Evolutionary conservation across 140 eudicot species (phyloP).

Genomic region (Anethum foeniculum): DNA sequence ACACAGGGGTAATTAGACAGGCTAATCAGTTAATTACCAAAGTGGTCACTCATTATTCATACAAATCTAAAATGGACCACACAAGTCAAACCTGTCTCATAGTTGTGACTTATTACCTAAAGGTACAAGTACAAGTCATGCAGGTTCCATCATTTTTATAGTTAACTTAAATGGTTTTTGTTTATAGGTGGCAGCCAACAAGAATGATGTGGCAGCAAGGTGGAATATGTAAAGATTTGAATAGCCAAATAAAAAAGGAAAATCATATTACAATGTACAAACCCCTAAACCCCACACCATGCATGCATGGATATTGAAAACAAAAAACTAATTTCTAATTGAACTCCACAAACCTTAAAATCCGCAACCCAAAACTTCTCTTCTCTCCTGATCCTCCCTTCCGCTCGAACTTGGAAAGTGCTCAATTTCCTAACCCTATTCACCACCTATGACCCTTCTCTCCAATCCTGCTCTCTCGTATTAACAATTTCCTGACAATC

Average conservation of each 20-base stretch:
- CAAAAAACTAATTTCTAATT: too few species aligned
- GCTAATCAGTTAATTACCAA: background rate
- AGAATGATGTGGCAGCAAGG: background rate
- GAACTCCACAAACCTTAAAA: conserved; percentile 26
- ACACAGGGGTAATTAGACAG: background rate
- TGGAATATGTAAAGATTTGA: background rate
- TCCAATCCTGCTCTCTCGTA: conserved; percentile 59
- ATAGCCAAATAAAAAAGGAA: background rate
- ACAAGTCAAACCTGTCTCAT: background rate
- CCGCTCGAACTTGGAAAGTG: conserved; percentile 61
- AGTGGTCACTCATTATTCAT: background rate
- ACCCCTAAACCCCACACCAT: background rate
- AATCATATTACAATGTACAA: too few species aligned
- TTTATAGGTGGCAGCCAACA: background rate
- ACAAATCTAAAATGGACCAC: background rate
- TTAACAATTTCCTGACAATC: conserved; percentile 28
- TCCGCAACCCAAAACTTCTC: conserved; percentile 40
- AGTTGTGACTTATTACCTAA: background rate
- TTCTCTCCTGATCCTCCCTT: conserved; percentile 46
- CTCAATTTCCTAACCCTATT: conserved; percentile 53
- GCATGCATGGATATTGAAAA: background rate
- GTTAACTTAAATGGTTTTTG: background rate
- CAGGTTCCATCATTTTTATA: background rate
- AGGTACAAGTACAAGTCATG: background rate
- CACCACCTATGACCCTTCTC: conserved; percentile 61